Evolutionary conservation across 352 stramenopile genomes (phyloP), one percentile per base, ranked within the genome.

Genomic region (Salisapilia sapeloensis): DNA sequence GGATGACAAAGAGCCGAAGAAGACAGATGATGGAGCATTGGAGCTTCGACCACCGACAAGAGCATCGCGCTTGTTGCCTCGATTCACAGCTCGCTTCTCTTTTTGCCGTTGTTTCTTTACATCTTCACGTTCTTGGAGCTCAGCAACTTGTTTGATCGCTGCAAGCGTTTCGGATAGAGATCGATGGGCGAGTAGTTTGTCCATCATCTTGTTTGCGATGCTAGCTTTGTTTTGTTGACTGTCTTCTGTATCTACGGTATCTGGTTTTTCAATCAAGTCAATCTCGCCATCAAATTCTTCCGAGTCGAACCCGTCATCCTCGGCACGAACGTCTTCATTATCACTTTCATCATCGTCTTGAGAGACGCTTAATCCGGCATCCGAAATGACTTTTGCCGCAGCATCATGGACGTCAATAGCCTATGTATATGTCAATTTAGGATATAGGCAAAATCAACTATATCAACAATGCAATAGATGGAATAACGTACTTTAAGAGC

Each of bases 1-100:
- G 33, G 42, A 35, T 4, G 72, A 83, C 29, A 89, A 53, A 33
- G 69, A 81, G 4, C 66, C 64, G 14, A 89, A 56, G 33, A 89
- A 89, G 23, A 85, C 49, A 8, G 74, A 89, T 4, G 37, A 74
- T 2, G 70, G 65, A 7, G 47, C 44, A 6, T 55, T 46, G 6
- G 53, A 48, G 27, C 63, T 82, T 20, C 70, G 65, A 6, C 67
- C 67, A 20, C 63, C 70, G n/a, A 85, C 55, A 21, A 85, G 41
- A 18, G 50, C 53, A 31, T 74, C 60, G 20, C 63, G 59, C 7
- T 47, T 48, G 16, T 6, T n/a, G 0, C 49, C 53, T 11, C 59
- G 56, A 39, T 82, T 80, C 25, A 82, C 37, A 35, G 58, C 59
- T 3, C 53, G 55, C 44, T 84, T 84, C 28, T 84, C 61, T 24